phyloP scores from a whole-genome alignment of 1,284 basidiomycete species.

The Cutaneotrichosporon cutaneum region DNA sequence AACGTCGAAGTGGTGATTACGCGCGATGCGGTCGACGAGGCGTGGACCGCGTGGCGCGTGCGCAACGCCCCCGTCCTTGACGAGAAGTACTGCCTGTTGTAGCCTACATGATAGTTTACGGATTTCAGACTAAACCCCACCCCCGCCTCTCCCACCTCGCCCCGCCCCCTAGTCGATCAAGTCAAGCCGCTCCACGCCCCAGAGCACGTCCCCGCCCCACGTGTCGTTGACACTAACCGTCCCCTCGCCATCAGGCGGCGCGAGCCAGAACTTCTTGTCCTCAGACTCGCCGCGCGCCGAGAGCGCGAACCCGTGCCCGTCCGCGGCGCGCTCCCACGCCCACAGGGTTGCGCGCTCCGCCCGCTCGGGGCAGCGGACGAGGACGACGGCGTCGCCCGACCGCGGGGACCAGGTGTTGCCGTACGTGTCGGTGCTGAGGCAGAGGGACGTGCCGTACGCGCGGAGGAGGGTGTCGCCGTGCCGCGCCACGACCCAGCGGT shows the following conservation, averaged over 20 bases:
- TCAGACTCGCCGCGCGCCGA: neutral
- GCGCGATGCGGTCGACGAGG: conserved; percentile 66
- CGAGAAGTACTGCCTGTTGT: conserved; percentile 29
- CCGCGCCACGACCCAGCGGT: neutral
- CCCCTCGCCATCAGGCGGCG: neutral
- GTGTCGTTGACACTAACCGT: neutral
- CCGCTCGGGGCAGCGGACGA: neutral
- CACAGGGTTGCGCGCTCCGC: neutral
- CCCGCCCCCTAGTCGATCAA: neutral
- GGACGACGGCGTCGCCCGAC: neutral
- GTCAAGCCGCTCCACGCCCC: conserved; percentile 2
- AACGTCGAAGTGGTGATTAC: conserved; percentile 59
- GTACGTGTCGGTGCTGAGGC: neutral
- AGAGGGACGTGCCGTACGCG: neutral
- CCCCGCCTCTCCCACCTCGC: neutral
- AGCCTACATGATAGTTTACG: neutral
- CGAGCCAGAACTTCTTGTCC: neutral
- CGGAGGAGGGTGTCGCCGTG: neutral
- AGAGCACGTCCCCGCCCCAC: neutral
- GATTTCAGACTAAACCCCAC: no score
- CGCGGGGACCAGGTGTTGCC: neutral
- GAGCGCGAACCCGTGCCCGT: neutral
- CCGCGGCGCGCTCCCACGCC: neutral
- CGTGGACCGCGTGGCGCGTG: conserved; percentile 42
- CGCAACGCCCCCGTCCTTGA: conserved; percentile 42